A percentile compares a stretch with the other conserved stretches of the same genome.
phyloP scores from a whole-genome alignment of 805 yeast species.

The Deakozyma indianensis region DNA sequence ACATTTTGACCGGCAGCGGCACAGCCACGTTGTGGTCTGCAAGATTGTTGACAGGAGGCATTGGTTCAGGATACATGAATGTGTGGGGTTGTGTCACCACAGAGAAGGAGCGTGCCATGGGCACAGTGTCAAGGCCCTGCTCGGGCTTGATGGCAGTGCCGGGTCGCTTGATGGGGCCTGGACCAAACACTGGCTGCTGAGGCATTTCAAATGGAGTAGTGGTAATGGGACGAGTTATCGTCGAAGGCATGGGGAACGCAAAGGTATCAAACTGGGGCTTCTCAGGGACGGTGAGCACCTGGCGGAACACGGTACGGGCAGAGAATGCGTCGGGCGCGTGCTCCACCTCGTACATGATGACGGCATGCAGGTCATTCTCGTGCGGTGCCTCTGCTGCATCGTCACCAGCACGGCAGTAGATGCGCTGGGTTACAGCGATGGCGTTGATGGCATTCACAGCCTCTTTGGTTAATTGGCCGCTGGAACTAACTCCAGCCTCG shows the following conservation, averaged over 20 bases:
- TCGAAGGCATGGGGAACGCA: background rate
- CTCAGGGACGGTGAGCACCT: conserved; percentile 7
- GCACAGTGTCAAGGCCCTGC: background rate
- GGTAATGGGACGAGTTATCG: background rate
- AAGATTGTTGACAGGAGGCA: conserved; percentile 3
- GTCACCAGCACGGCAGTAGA: conserved; percentile 11
- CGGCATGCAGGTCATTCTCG: conserved; percentile 14
- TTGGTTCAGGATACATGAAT: background rate
- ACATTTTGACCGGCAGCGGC: conserved; percentile 1
- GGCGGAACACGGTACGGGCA: conserved; percentile 23
- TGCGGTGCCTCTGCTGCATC: conserved; percentile 6
- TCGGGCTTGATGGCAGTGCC: background rate
- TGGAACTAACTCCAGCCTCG: conserved; percentile 6
- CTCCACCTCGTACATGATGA: conserved; percentile 22
- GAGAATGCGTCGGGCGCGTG: conserved; percentile 20
- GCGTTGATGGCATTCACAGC: conserved; percentile 20
- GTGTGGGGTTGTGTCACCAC: conserved; percentile 5
- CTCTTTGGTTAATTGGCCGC: conserved; percentile 7
- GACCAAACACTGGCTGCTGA: background rate
- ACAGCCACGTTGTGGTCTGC: background rate
- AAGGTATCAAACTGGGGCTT: background rate
- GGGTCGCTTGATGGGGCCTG: background rate
- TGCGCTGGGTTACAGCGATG: conserved; percentile 19
- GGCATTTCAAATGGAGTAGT: background rate
- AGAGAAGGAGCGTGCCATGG: conserved; percentile 11